phyloP scores from a whole-genome alignment of 345 rosid species.

The Boechera stricta region DNA sequence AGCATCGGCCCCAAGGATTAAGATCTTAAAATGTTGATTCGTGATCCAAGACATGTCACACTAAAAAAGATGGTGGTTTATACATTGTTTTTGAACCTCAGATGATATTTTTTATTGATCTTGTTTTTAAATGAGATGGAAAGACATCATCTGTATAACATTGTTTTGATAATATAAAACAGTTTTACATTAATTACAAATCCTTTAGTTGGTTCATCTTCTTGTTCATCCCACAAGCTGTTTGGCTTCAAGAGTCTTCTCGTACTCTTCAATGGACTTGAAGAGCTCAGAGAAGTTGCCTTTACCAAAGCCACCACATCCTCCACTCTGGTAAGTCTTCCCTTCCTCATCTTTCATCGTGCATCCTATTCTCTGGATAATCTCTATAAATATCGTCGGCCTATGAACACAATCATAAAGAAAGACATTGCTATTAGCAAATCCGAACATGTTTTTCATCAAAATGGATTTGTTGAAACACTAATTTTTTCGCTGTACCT shows the following conservation, averaged over 20 bases:
- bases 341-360: constrained; percentile 73
- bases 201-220: background rate
- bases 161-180: background rate
- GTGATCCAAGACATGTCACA: constrained; percentile 18
- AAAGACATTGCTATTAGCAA: background rate
- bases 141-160: background rate
- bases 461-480: background rate
- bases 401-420: constrained; percentile 46
- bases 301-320: constrained; percentile 95
- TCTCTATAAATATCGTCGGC: constrained; percentile 95
- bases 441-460: background rate
- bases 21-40: constrained; percentile 1
- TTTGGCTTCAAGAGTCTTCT: constrained; percentile 82
- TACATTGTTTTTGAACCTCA: constrained; percentile 9
- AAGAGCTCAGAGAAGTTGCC: constrained; percentile 95
- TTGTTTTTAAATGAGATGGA: constrained; percentile 21
- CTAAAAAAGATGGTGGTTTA: background rate
- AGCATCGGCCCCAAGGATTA: constrained; percentile 56
- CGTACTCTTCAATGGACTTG: constrained; percentile 92
- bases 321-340: constrained; percentile 80
- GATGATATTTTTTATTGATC: constrained; percentile 15
- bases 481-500: constrained; percentile 50
- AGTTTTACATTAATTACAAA: constrained; percentile 22
- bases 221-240: constrained; percentile 36
- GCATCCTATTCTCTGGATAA: constrained; percentile 91